phyloP scores from a whole-genome alignment of 1,139 yeast species.

The Taphrina deformans region DNA sequence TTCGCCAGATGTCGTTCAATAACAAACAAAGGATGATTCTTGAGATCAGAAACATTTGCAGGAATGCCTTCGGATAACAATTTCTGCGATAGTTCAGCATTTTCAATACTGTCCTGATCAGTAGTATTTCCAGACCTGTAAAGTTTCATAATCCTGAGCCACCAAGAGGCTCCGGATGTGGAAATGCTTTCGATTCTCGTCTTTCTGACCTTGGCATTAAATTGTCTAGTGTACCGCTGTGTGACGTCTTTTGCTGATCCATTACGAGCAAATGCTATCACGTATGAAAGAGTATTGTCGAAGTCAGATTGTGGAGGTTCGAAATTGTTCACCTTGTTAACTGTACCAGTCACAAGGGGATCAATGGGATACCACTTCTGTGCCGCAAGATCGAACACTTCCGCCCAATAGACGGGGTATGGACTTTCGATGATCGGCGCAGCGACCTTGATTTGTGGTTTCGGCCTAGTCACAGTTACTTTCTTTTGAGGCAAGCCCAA shows the following conservation, averaged over 20 bases:
- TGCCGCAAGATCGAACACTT: slow-evolving; percentile 78
- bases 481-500: slow-evolving; percentile 4
- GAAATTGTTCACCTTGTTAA: slow-evolving; percentile 73
- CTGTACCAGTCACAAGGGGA: slow-evolving; percentile 62
- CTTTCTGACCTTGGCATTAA: slow-evolving; percentile 71
- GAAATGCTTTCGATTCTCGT: slow-evolving; percentile 66
- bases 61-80: slow-evolving; percentile 86
- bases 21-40: slow-evolving; percentile 83
- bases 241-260: slow-evolving; percentile 80
- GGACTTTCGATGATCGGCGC: slow-evolving; percentile 43
- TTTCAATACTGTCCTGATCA: slow-evolving; percentile 66
- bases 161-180: slow-evolving; percentile 66
- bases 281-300: slow-evolving; percentile 68
- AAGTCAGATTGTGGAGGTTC: slow-evolving; percentile 72
- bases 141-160: slow-evolving; percentile 46
- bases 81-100: slow-evolving; percentile 65
- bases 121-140: not conserved
- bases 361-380: slow-evolving; percentile 84
- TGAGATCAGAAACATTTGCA: slow-evolving; percentile 73
- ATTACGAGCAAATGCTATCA: slow-evolving; percentile 66
- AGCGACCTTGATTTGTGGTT: not conserved
- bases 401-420: slow-evolving; percentile 87
- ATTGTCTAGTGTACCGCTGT: slow-evolving; percentile 69
- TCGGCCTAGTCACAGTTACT: not conserved
- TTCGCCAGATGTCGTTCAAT: slow-evolving; percentile 65